Evolutionary conservation across 169 alveolate species (phyloP).

Genomic region (Perkinsus marinus): DNA sequence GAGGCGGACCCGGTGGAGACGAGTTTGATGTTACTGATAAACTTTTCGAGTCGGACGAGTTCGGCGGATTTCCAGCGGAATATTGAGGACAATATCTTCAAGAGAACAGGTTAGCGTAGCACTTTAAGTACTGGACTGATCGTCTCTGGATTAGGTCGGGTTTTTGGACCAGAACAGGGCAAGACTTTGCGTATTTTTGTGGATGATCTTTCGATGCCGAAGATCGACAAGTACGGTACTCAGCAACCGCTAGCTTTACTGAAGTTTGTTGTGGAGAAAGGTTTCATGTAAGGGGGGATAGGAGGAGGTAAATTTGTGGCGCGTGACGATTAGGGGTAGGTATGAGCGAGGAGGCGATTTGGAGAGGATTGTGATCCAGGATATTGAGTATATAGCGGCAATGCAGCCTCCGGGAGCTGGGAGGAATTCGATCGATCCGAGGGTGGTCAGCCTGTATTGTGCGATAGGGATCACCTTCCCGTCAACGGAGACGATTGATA

Average conservation of each 20-base stretch:
- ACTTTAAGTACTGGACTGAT: not conserved
- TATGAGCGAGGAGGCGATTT: conserved; percentile 62
- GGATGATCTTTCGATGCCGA: conserved; percentile 85
- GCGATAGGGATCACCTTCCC: conserved; percentile 59
- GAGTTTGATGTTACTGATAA: conserved; percentile 57
- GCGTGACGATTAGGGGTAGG: not conserved
- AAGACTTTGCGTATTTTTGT: conserved; percentile 70
- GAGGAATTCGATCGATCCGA: conserved; percentile 68
- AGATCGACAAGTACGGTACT: conserved; percentile 77
- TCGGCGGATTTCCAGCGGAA: conserved; percentile 64
- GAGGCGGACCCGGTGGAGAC: conserved; percentile 37
- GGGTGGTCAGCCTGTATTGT: conserved; percentile 70
- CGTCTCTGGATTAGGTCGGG: not conserved
- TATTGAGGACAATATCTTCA: conserved; percentile 72
- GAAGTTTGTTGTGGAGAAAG: conserved; percentile 74
- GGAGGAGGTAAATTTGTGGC: not conserved
- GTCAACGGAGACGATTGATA: conserved; percentile 53
- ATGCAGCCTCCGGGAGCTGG: conserved; percentile 86
- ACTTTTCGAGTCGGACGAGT: conserved; percentile 79
- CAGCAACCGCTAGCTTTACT: conserved; percentile 84
- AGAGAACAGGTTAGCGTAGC: conserved; percentile 61
- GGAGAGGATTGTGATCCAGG: conserved; percentile 56
- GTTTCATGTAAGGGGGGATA: no score
- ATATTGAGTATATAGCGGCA: conserved; percentile 70
- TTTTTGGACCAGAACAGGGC: conserved; percentile 27